Base-by-base conservation (phyloP, 1,284 basidiomycete species). In the Sporisorium reilianum region DNA sequence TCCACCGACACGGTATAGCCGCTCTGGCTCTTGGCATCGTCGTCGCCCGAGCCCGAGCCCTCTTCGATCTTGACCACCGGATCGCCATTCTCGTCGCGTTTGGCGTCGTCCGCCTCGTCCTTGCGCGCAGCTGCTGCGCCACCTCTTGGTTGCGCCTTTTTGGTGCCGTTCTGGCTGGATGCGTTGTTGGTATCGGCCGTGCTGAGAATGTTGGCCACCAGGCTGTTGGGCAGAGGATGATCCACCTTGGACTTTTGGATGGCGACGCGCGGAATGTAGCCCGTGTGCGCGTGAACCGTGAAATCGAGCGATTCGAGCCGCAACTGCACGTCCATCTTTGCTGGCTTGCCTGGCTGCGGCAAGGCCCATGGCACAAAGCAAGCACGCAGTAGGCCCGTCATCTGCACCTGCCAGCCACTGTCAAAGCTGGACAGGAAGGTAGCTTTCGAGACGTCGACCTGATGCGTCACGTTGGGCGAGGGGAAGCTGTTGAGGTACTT, bases 341-440 rank as follows among this genome's bases (percentile, higher is more conserved):
- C 53, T 23, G 55, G 55, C 22, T 64, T 54, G 28, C 58, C 56
- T n/a, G 64, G 49, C 16, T 56, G 46, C 7, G 59, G 26, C 9
- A 28, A n/a, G 1, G 61, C 67, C 67, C 67, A 66, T 1, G 77
- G 67, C 6, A 77, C 67, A 18, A 79, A 73, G 16, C 58, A 63
- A 0, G 72, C 77, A 3, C 77, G 71, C 52, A 78, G 25, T 0
- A 71, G 66, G 10, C 77, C 77, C 16, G 58, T 46, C 72, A 75
- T 74, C 38, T 77, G 75, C 9, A 79, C 73, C 55, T 75, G 75
- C 77, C 77, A 79, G 9, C 77, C 77, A 40, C 58, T 78, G 30
- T 75, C 72, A 48, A 75, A 79, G 41, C 62, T 66, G 9, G 64
- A 64, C 28, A 68, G 34, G 26, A 73, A 72, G 11, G 45, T 75